Conservation (phyloP, 768 basidiomycete genomes). For the Pisolithus microcarpus region DNA sequence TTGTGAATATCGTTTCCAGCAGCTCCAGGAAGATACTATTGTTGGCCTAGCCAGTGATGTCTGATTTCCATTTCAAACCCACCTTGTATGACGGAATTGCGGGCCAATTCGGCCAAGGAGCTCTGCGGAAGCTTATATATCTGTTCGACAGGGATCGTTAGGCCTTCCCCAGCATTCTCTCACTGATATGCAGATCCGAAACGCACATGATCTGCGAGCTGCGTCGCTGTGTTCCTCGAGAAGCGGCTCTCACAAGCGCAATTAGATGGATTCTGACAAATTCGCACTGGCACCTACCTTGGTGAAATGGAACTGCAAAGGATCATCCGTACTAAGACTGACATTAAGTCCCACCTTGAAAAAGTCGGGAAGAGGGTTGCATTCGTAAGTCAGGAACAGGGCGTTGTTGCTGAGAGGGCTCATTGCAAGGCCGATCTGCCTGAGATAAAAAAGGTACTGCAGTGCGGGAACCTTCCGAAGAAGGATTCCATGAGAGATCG, state of each 20-base stretch:
- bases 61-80: slow-evolving; percentile 99
- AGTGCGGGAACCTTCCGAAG: slow-evolving; percentile 95
- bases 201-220: slow-evolving; percentile 83
- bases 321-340: slow-evolving; percentile 92
- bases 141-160: slow-evolving; percentile 31
- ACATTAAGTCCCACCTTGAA: slow-evolving; percentile 96
- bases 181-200: neutral
- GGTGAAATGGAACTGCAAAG: slow-evolving; percentile 96
- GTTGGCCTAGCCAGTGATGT: slow-evolving; percentile 87
- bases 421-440: slow-evolving; percentile 98
- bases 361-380: slow-evolving; percentile 95
- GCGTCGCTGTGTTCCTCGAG: slow-evolving; percentile 98
- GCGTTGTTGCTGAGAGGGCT: slow-evolving; percentile 98
- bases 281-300: slow-evolving; percentile 48
- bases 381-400: slow-evolving; percentile 91
- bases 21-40: slow-evolving; percentile 91
- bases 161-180: neutral
- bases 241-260: slow-evolving; percentile 65
- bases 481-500: slow-evolving; percentile 98
- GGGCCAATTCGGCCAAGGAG: slow-evolving; percentile 92
- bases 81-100: slow-evolving; percentile 93
- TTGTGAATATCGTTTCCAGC: slow-evolving; percentile 96
- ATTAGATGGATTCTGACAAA: neutral
- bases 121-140: slow-evolving; percentile 96
- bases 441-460: slow-evolving; percentile 95